Evolutionary conservation across 805 yeast species (phyloP), one percentile per base, ranked within the genome.

Genomic region (Candida pseudofarinosa): DNA sequence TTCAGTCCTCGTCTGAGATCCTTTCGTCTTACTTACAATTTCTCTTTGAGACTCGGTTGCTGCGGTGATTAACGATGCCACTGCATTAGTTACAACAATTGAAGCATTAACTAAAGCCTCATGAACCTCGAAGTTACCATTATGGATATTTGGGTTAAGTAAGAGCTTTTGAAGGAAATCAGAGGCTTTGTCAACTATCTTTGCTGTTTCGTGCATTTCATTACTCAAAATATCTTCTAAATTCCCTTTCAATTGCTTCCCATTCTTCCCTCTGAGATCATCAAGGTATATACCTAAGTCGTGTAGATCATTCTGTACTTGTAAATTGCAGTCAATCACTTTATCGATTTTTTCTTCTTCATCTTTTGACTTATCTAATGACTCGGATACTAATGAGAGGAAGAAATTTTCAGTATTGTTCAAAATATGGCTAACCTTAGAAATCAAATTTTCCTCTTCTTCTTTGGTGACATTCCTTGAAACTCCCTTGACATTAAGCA

Each of bases 11-110:
- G 87, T 71, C 37, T 75, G 79, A 0, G 80, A 61, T 3, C 91
- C 91, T 45, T 75, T 73, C 35, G 87, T 88, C 45, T 76, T 77
- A 43, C 79, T 75, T 4, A 83, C 91, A 56, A 88, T 88, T 62
- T 88, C 96, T 44, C 77, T 65, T 62, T 88, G 96, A 16, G 91
- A 80, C 30, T 80, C 88, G 19, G 88, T 81, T 2, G 96, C 87
- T 2, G 93, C 83, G 48, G 72, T 67, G 41, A 89, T 82, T 52
- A 88, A 74, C 28, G 76, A 69, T 4, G 84, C 80, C 40, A 88
- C 83, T 1, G 96, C 88, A 46, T 82, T 79, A 1, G 91, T 86
- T 20, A 88, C 83, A 10, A 88, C 86, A 44, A 83, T 76, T 0
- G 96, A 93, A 16, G 91, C 87, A 2, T 83, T 68, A 35, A 88